Evolutionary conservation across 148 eudicot genomes (phyloP), one percentile per base, ranked within the genome.

Genomic region (Rhododendron molle): DNA sequence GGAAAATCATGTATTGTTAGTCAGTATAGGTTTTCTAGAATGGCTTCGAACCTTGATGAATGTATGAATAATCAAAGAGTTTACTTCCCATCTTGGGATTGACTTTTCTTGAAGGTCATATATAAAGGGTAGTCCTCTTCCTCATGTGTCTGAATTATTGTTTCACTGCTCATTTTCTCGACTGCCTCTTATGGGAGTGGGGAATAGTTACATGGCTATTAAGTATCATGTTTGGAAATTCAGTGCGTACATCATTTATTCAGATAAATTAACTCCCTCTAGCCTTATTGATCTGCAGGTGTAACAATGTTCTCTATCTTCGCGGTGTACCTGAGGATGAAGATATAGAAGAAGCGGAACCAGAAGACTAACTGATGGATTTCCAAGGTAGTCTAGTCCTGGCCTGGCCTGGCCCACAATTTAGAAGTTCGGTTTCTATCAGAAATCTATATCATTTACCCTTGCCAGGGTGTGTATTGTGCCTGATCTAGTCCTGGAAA

Each of bases 251-350:
- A 14, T 23, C 16, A 60, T 18, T 58, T 58, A n/a, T 38, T 38
- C 30, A 14, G 80, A 60, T 34, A 14, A 44, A 21, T 43, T 83
- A 28, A 34, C 54, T 26, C 38, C 3, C 23, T 10, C 43, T 15
- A 20, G 28, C 36, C 28, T 67, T 46, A 23, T 56, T 86, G 16
- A 50, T 78, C 21, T 91, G 88, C 86, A 93, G 98, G 87, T 95
- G 98, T 86, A 95, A 95, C 86, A 95, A 95, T 65, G 98, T 95
- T 83, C 87, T 95, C n/a, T 93, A 94, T 89, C 91, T 95, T 40
- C 94, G 98, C 18, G 98, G 97, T 14, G 97, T 93, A 69, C 94
- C 97, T 0, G 98, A 95, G 88, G 98, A 94, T 83, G 98, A 95
- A 83, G 97, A 94, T 80, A 86, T 95, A 72, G 98, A 93, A 85